Evolutionary conservation across 83 land plant genomes (phyloP).

Genomic region (Isoetes engelmannii): DNA sequence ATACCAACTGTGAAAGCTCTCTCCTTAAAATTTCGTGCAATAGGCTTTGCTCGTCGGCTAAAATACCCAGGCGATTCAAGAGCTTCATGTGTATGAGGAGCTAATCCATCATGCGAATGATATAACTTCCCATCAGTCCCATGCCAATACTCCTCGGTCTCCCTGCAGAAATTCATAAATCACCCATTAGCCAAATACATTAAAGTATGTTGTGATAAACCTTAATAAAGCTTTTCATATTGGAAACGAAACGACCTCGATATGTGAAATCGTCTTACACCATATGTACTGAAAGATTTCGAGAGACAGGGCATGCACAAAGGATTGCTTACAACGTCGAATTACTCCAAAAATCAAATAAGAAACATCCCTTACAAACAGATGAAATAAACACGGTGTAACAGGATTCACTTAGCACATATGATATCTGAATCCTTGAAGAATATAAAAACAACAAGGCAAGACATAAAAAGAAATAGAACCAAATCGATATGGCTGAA

Average conservation of each 20-base stretch:
- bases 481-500: no score
- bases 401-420: background rate
- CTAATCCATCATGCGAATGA: conserved; percentile 94
- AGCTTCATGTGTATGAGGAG: conserved; percentile 95
- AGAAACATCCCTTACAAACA: no score
- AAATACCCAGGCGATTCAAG: conserved; percentile 92
- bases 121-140: conserved; percentile 82
- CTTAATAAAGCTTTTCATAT: background rate
- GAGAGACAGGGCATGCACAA: conserved; percentile 6
- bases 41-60: conserved; percentile 63
- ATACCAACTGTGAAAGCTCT: conserved; percentile 96
- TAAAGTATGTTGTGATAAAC: background rate
- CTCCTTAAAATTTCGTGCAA: conserved; percentile 65
- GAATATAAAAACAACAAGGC: background rate
- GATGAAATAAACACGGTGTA: background rate
- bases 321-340: background rate
- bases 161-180: background rate
- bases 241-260: conserved; percentile 7
- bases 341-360: background rate
- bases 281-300: background rate
- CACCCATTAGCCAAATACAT: background rate
- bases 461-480: background rate
- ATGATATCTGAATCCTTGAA: background rate
- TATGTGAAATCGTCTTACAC: conserved; percentile 5
- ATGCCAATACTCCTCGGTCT: conserved; percentile 29